phyloP scores from a whole-genome alignment of 163 green algal genomes.

The Scenedesmus sp. region DNA sequence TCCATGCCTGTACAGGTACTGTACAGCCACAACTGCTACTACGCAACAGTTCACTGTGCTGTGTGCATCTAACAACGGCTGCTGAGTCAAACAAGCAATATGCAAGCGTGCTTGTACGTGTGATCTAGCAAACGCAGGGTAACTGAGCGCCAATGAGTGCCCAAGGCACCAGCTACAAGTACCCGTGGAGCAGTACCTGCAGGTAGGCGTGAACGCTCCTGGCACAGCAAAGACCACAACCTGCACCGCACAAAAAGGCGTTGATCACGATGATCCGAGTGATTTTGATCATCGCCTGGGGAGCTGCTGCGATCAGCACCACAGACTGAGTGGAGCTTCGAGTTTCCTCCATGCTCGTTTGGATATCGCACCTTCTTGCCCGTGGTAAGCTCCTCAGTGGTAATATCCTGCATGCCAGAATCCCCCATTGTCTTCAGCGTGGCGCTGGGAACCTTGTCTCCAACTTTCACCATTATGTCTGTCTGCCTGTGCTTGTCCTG shows the following conservation, averaged over 20 bases:
- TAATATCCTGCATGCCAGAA: slow-evolving; percentile 41
- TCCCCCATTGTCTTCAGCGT: slow-evolving; percentile 36
- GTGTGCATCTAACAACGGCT: no score
- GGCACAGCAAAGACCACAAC: slow-evolving; percentile 93
- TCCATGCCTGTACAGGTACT: no score
- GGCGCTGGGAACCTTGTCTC: slow-evolving; percentile 47
- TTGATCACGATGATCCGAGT: neutral
- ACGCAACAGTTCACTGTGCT: neutral
- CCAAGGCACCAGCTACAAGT: neutral
- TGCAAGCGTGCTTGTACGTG: no score
- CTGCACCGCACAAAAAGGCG: slow-evolving; percentile 46
- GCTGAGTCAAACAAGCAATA: no score
- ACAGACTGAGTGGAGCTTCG: neutral
- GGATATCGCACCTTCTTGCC: slow-evolving; percentile 41
- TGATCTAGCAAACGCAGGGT: no score
- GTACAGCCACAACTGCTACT: neutral
- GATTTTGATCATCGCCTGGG: neutral
- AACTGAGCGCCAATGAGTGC: neutral
- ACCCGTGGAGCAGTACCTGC: slow-evolving; percentile 45
- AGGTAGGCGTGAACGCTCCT: slow-evolving; percentile 95
- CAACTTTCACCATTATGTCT: slow-evolving; percentile 41
- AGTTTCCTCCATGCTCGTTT: neutral
- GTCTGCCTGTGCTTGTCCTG: neutral
- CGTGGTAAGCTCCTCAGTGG: slow-evolving; percentile 25
- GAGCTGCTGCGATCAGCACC: neutral